Evolutionary conservation across 345 rosid species (phyloP).

Genomic region (Melastoma malabathricum): DNA sequence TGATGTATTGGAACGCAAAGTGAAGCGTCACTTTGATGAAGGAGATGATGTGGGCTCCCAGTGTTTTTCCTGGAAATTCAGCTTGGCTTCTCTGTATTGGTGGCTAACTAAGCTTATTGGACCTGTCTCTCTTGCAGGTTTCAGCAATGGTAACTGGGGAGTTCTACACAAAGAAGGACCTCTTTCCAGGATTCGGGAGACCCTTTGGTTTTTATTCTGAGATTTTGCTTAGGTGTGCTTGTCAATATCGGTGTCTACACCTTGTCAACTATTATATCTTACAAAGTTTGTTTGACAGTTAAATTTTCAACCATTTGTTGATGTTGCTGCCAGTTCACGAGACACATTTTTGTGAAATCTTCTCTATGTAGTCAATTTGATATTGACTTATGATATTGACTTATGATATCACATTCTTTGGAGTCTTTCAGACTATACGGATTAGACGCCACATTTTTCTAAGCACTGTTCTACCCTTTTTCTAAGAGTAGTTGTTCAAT

Average conservation of each 20-base stretch:
- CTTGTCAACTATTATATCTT: too few relatives aligned
- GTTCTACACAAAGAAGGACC: slow-evolving; percentile 62
- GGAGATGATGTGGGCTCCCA: slow-evolving; percentile 48
- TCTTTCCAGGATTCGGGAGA: slow-evolving; percentile 84
- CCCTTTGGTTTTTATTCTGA: slow-evolving; percentile 80
- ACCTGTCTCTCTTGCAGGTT: slow-evolving; percentile 26
- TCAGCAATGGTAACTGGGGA: slow-evolving; percentile 87
- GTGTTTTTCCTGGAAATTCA: slow-evolving; percentile 1
- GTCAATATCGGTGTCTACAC: neutral
- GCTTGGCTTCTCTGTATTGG: neutral
- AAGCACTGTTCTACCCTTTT: neutral
- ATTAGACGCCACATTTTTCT: neutral
- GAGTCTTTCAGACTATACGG: too few relatives aligned
- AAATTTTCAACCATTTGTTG: too few relatives aligned
- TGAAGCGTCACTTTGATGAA: slow-evolving; percentile 52
- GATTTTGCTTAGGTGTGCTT: slow-evolving; percentile 49
- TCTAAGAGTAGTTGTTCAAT: slow-evolving; percentile 1
- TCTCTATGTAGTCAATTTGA: too few relatives aligned
- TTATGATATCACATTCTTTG: too few relatives aligned
- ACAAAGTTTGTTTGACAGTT: too few relatives aligned
- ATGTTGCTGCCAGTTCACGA: too few relatives aligned
- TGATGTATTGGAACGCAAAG: slow-evolving; percentile 71
- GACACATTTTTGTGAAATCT: too few relatives aligned
- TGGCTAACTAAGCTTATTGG: neutral
- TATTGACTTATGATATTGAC: too few relatives aligned